Evolutionary conservation across 257 asterid genomes (phyloP).

Genomic region (Cruciata laevipes): DNA sequence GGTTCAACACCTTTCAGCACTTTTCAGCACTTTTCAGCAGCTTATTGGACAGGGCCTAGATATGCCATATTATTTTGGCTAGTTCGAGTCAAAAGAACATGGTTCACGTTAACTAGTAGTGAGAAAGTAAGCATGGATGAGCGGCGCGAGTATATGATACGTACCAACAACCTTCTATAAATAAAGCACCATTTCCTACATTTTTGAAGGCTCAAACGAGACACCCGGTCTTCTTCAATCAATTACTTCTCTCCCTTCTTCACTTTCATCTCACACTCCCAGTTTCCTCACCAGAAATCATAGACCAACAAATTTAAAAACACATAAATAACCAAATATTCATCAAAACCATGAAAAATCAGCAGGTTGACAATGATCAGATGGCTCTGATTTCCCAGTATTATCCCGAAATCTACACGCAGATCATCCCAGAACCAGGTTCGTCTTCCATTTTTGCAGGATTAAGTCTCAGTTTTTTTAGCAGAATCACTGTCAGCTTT

Average conservation of each 20-base stretch:
- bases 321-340: neutral
- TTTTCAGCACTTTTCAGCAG: too few species aligned
- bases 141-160: neutral
- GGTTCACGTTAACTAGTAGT: neutral
- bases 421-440: constrained; percentile 33
- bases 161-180: constrained; percentile 26
- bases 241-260: constrained; percentile 14
- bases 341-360: neutral
- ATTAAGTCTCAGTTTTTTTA: neutral
- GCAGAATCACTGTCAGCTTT: neutral
- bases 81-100: neutral
- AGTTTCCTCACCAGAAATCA: too few species aligned
- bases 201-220: neutral
- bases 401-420: constrained; percentile 31
- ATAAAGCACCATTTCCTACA: constrained; percentile 26
- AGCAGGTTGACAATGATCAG: constrained; percentile 40
- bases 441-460: constrained; percentile 7
- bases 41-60: too few species aligned
- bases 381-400: constrained; percentile 46
- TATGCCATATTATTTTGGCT: too few species aligned
- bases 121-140: neutral
- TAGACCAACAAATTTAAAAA: neutral
- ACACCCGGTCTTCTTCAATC: neutral
- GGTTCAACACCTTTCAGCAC: too few species aligned
- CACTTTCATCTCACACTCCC: constrained; percentile 4